Percentiles rank a stretch among this genome's conserved stretches.
These are phyloP conservation scores for Phyllosticta capitalensis DNA, from an alignment of 2,329 filamentous ascomycete species.

Conservation along the genomic window DNA sequence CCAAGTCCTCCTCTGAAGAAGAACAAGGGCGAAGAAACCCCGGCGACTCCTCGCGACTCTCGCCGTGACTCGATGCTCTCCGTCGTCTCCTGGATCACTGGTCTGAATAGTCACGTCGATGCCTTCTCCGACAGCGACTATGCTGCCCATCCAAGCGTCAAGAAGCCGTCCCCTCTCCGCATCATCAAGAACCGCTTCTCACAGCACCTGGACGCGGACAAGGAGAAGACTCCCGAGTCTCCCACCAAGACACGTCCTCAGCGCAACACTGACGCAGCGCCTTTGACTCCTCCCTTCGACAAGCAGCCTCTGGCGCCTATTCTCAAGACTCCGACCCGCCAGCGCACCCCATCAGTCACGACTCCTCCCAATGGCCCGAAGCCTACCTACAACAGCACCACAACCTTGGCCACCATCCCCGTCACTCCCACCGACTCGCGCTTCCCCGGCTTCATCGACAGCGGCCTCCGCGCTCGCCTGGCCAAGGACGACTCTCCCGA, in stretches of 20 bases:
- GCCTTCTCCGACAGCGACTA: not conserved
- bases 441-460: not conserved
- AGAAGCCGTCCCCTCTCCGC: conserved; percentile 6
- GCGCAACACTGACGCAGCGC: not conserved
- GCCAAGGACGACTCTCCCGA: conserved; percentile 1
- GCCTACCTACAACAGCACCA: not conserved
- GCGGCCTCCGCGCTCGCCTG: not conserved
- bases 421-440: not conserved
- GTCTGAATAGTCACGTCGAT: not conserved
- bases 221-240: not conserved
- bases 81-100: not conserved
- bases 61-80: conserved; percentile 4
- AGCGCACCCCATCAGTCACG: not conserved
- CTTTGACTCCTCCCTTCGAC: not conserved
- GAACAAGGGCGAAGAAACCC: not conserved
- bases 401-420: not conserved
- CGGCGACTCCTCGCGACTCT: not conserved
- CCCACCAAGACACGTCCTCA: conserved; percentile 4
- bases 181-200: conserved; percentile 4
- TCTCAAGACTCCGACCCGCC: not conserved
- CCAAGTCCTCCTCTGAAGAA: not conserved
- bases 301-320: conserved; percentile 1
- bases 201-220: not conserved
- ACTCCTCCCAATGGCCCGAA: not conserved
- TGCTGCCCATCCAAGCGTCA: not conserved